Base-by-base conservation (phyloP, 2,329 filamentous ascomycete species). In the Arthrinium puccinioides region DNA sequence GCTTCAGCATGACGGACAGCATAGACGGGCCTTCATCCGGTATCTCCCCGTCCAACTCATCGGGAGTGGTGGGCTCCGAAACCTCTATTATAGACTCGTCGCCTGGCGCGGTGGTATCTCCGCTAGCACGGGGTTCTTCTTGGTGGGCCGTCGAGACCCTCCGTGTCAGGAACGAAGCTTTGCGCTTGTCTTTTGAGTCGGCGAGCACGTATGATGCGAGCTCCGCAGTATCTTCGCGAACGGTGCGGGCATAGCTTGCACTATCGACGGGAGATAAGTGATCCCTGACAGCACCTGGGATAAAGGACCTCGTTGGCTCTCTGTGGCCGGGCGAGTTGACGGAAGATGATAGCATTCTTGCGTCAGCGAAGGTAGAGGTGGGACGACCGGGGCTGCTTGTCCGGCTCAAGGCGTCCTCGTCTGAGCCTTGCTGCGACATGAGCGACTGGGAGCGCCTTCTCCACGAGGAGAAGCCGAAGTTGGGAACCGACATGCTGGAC, bases 211-310 rank as follows among this genome's bases (percentile, higher is more conserved):
- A 87, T 14, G 78, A 87, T 29, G 88, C 88, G 39, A 95, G 70
- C 61, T 94, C 87, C 36, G 87, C 86, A 3, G 88, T 94, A 55
- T 92, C 83, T 61, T 92, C 82, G 45, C 88, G 82, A 27, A 95
- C 83, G 46, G 80, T 84, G 41, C 81, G 78, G 23, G 86, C 84
- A 59, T 86, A 85, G 49, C 86, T 77, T 14, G 78, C 74, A 49
- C 77, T 83, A 54, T 90, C 84, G 61, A 76, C 55, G 14, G 72
- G 70, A 26, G 64, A 72, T 49, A 74, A 59, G 50, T 72, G 63
- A 28, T 78, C 75, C 44, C 79, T 72, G 25, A 75, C 68, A 26
- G 78, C 76, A 37, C 79, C 74, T 46, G 84, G 79, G 38, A 84
- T 78, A 46, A 84, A 87, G 3, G 82, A 86, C 38, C 83, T 71